A percentile compares a stretch with the other conserved stretches of the same genome.
Evolutionary conservation across 495 filamentous ascomycete species (phyloP).

Genomic region (Aspergillus heteromorphus): DNA sequence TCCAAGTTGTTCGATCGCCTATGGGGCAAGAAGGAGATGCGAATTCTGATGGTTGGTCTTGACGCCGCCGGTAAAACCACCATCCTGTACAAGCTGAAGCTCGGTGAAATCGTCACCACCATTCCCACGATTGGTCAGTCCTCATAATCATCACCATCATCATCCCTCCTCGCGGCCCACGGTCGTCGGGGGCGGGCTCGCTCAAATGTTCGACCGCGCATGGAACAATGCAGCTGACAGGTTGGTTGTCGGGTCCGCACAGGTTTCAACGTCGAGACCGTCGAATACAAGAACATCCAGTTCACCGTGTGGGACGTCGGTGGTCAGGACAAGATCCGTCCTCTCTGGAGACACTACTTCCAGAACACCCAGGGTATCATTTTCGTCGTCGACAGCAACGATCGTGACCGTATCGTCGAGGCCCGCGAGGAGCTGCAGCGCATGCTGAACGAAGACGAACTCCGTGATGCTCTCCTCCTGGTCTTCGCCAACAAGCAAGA

Average conservation of each 20-base stretch:
- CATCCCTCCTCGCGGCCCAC: conserved; percentile 5
- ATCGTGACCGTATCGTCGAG: conserved; percentile 98
- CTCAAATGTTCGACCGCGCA: background rate
- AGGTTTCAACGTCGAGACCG: conserved; percentile 99
- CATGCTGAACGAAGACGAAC: conserved; percentile 99
- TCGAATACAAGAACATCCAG: conserved; percentile 99
- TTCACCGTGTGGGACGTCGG: conserved; percentile 99
- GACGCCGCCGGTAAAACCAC: conserved; percentile 99
- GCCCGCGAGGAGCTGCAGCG: conserved; percentile 98
- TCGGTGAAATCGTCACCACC: conserved; percentile 99
- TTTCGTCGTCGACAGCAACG: conserved; percentile 99
- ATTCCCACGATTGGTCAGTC: conserved; percentile 98
- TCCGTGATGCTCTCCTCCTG: conserved; percentile 92
- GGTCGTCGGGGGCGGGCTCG: background rate
- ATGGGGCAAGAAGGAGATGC: conserved; percentile 99
- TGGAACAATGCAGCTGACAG: conserved; percentile 3
- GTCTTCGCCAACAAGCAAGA: conserved; percentile 99
- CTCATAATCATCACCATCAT: background rate
- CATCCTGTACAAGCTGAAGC: conserved; percentile 99
- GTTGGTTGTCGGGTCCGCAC: background rate
- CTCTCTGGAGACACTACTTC: conserved; percentile 99
- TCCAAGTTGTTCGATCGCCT: conserved; percentile 91
- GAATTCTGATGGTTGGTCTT: conserved; percentile 98
- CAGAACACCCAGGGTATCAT: conserved; percentile 99
- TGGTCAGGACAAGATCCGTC: conserved; percentile 99